Evolutionary conservation across 2,329 filamentous ascomycete species (phyloP).

Genomic region (Orbilia quercus): DNA sequence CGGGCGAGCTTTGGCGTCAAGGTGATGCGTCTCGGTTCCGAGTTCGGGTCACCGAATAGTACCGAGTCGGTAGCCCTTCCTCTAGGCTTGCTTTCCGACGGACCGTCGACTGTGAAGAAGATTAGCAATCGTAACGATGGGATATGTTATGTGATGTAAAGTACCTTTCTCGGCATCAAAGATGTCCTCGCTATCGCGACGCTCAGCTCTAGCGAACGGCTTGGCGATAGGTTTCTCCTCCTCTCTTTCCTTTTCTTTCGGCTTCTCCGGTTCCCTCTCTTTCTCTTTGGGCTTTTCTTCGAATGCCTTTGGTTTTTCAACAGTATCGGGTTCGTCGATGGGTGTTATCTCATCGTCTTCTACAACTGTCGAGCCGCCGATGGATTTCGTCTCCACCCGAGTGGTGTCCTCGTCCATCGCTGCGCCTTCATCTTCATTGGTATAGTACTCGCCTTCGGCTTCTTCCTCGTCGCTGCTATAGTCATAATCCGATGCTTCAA

Average conservation of each 20-base stretch:
- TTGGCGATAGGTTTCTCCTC: constrained; percentile 30
- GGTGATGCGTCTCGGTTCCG: constrained; percentile 96
- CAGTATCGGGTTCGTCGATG: constrained; percentile 47
- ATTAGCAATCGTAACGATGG: constrained; percentile 8
- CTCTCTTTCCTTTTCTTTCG: constrained; percentile 18
- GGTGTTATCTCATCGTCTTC: constrained; percentile 51
- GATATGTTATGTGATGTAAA: constrained; percentile 59
- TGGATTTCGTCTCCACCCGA: constrained; percentile 24
- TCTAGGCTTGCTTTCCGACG: constrained; percentile 55
- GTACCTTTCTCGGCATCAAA: constrained; percentile 64
- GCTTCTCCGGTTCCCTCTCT: constrained; percentile 12
- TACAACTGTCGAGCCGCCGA: constrained; percentile 22
- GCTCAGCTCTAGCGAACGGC: constrained; percentile 22
- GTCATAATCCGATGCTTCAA: constrained; percentile 86
- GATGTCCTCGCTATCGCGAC: constrained; percentile 73
- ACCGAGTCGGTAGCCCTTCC: constrained; percentile 64
- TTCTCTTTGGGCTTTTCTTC: constrained; percentile 46
- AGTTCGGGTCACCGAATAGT: constrained; percentile 92
- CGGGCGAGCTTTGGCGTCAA: constrained; percentile 91
- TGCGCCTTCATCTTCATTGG: constrained; percentile 66
- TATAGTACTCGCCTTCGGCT: constrained; percentile 66
- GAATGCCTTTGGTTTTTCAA: constrained; percentile 33
- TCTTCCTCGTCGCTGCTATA: constrained; percentile 83
- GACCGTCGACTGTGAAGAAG: constrained; percentile 23
- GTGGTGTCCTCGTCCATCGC: constrained; percentile 58